phyloP scores from a whole-genome alignment of 306 rosid genomes.

The Prunus davidiana region DNA sequence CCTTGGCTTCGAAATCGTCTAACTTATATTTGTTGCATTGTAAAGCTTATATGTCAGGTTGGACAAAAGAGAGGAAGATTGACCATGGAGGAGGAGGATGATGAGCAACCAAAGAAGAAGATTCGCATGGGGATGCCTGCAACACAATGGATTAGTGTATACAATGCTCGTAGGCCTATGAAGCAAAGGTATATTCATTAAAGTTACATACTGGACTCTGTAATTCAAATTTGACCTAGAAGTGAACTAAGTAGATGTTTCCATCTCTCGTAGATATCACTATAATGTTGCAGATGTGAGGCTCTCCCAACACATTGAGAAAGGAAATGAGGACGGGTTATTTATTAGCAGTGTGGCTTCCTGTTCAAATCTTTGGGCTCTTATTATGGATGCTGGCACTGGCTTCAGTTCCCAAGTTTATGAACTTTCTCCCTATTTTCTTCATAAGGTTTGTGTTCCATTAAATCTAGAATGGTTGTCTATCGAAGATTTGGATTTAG shows the following conservation, averaged over 20 bases:
- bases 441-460: slow-evolving; percentile 63
- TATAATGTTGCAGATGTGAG: slow-evolving; percentile 80
- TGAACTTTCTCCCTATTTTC: slow-evolving; percentile 66
- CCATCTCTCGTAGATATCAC: slow-evolving; percentile 62
- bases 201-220: background rate
- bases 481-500: background rate
- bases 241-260: slow-evolving; percentile 2
- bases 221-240: background rate
- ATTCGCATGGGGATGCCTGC: slow-evolving; percentile 84
- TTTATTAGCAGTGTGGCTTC: slow-evolving; percentile 80
- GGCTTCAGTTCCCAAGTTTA: slow-evolving; percentile 80
- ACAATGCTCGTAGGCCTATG: slow-evolving; percentile 83
- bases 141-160: slow-evolving; percentile 82
- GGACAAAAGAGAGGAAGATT: slow-evolving; percentile 86
- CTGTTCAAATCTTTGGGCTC: slow-evolving; percentile 75
- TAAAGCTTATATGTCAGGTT: slow-evolving; percentile 66
- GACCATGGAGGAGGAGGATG: slow-evolving; percentile 74
- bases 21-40: slow-evolving; percentile 15
- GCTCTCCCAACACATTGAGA: slow-evolving; percentile 82
- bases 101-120: slow-evolving; percentile 83
- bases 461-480: background rate
- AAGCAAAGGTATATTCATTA: slow-evolving; percentile 66
- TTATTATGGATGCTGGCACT: slow-evolving; percentile 95
- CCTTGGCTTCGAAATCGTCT: slow-evolving; percentile 14
- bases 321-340: slow-evolving; percentile 86